Conservation (phyloP, 768 basidiomycete genomes). For the Boletus sp. region DNA sequence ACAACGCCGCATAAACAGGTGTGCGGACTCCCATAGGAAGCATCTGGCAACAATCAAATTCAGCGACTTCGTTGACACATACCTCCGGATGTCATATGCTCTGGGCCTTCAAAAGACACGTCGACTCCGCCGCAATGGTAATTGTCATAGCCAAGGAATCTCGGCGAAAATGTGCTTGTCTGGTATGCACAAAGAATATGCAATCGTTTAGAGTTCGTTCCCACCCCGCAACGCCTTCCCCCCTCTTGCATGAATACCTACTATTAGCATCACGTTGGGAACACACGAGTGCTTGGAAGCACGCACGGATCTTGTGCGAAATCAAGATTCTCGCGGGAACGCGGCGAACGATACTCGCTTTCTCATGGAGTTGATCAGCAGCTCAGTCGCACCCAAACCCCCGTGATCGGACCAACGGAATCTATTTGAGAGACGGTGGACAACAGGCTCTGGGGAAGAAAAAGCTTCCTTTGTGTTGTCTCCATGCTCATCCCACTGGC, state of each 20-base stretch:
- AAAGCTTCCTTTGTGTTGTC: conserved; percentile 37
- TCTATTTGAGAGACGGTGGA: neutral
- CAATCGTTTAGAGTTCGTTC: conserved; percentile 16
- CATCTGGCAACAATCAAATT: neutral
- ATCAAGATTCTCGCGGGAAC: conserved; percentile 15
- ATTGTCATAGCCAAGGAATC: neutral
- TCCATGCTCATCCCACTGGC: conserved; percentile 13
- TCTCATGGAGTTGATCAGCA: conserved; percentile 18
- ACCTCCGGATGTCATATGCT: neutral
- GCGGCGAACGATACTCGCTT: conserved; percentile 15
- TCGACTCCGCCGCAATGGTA: conserved; percentile 11
- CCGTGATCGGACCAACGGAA: neutral
- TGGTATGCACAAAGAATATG: conserved; percentile 5
- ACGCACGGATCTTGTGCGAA: conserved; percentile 36
- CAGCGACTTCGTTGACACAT: conserved; percentile 5
- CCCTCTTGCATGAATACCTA: conserved; percentile 9
- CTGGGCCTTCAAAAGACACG: conserved; percentile 17
- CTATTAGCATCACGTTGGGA: conserved; percentile 13
- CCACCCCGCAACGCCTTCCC: conserved; percentile 23
- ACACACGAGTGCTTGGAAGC: conserved; percentile 21
- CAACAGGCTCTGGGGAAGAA: conserved; percentile 1
- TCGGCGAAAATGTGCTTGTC: neutral
- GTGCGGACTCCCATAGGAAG: neutral
- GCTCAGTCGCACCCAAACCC: neutral
- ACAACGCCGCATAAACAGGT: neutral